These are phyloP conservation scores for Pythium sp. DNA, from an alignment of 352 stramenopile species.

Conservation along the genomic window DNA sequence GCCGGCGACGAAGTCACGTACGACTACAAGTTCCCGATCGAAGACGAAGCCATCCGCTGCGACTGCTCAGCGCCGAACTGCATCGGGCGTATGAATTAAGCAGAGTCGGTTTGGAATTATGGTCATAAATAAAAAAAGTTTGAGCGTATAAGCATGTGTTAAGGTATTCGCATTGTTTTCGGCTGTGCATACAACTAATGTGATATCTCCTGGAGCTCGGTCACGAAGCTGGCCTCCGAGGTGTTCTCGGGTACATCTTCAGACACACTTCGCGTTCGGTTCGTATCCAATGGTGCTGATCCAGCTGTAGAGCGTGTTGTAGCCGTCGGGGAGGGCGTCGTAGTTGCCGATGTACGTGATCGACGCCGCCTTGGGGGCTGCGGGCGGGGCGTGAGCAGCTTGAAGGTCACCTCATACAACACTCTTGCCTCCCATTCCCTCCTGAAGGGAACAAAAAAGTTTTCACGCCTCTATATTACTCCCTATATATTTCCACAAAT, in stretches of 20 bases:
- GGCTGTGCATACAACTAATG: no score
- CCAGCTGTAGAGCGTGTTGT: constrained; percentile 39
- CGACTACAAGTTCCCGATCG: constrained; percentile 97
- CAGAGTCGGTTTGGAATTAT: not conserved
- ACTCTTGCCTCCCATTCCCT: not conserved
- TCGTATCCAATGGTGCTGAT: constrained; percentile 27
- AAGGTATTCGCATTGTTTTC: no score
- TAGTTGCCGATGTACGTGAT: constrained; percentile 36
- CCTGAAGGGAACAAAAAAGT: no score
- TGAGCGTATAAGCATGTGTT: not conserved
- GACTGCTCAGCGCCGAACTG: constrained; percentile 93
- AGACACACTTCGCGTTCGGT: constrained; percentile 39
- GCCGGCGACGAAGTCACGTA: constrained; percentile 94
- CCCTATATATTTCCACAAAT: no score
- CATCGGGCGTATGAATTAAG: constrained; percentile 94
- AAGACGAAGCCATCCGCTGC: constrained; percentile 93
- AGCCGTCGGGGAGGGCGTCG: constrained; percentile 20
- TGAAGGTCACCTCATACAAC: constrained; percentile 19
- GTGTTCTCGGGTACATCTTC: constrained; percentile 22
- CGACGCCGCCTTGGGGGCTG: constrained; percentile 24
- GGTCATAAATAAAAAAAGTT: not conserved
- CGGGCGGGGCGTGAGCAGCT: constrained; percentile 19
- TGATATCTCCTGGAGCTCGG: constrained; percentile 30
- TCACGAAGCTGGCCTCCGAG: constrained; percentile 22
- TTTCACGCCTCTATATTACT: no score